These are phyloP conservation scores for Blumeriella jaapii DNA, from an alignment of 2,329 filamentous ascomycete genomes.

Conservation along the genomic window DNA sequence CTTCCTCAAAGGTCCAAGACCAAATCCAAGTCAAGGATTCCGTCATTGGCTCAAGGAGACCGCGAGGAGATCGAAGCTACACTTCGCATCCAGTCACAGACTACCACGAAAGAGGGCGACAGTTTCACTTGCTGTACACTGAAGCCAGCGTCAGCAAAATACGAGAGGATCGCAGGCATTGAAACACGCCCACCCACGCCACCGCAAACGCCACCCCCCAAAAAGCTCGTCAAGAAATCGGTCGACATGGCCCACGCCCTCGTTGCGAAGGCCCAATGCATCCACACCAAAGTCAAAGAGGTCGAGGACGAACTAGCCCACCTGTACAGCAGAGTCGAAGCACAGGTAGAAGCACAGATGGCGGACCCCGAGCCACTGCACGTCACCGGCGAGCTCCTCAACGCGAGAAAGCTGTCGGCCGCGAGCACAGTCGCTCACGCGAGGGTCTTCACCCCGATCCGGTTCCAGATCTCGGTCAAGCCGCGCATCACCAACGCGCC, in stretches of 20 bases:
- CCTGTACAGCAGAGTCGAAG: not conserved
- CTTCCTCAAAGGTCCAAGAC: constrained; percentile 2
- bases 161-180: constrained; percentile 4
- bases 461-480: constrained; percentile 10
- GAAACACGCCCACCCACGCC: constrained; percentile 2
- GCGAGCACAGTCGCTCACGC: not conserved
- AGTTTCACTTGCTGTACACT: not conserved
- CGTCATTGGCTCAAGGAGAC: too few relatives aligned
- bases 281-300: constrained; percentile 3
- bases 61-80: too few relatives aligned
- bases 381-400: constrained; percentile 2
- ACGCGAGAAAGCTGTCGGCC: constrained; percentile 2
- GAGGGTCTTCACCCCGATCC: constrained; percentile 9
- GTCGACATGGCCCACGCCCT: not conserved
- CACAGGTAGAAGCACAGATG: not conserved
- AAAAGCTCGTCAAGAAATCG: constrained; percentile 1
- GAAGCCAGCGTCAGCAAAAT: constrained; percentile 1
- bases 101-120: not conserved
- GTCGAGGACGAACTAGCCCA: constrained; percentile 2
- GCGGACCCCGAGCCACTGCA: not conserved
- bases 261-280: not conserved
- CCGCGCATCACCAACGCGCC: constrained; percentile 7
- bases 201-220: constrained; percentile 1
- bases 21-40: not conserved
- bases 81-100: not conserved